A percentile compares a stretch with the other conserved stretches of the same genome.
Evolutionary conservation across 2,329 filamentous ascomycete genomes (phyloP).

Genomic region (Alternaria gaisen): DNA sequence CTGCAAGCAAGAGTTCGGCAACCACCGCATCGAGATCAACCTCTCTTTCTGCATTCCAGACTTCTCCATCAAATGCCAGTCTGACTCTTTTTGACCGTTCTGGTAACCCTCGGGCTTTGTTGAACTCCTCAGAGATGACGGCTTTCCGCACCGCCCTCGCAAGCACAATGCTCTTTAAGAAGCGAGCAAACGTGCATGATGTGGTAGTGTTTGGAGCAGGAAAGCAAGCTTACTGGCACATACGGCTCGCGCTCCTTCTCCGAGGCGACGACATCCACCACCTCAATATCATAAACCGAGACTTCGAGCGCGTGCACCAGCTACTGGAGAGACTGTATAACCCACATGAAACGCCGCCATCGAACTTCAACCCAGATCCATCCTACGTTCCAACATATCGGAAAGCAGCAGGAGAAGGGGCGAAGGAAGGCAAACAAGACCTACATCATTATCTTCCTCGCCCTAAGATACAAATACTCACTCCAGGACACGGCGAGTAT

Average conservation of each 20-base stretch:
- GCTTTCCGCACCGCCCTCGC: conserved; percentile 74
- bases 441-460: conserved; percentile 30
- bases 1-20: conserved; percentile 33
- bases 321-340: conserved; percentile 65
- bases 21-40: conserved; percentile 18
- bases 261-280: conserved; percentile 74
- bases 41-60: conserved; percentile 26
- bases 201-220: conserved; percentile 88
- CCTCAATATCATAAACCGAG: conserved; percentile 83
- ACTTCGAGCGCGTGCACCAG: conserved; percentile 66
- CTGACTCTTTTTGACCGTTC: conserved; percentile 66
- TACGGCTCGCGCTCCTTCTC: conserved; percentile 81
- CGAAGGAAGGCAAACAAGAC: not conserved
- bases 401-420: not conserved
- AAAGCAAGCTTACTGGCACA: conserved; percentile 93
- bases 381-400: conserved; percentile 27
- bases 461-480: conserved; percentile 72
- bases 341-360: conserved; percentile 48
- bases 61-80: conserved; percentile 56
- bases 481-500: conserved; percentile 75
- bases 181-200: conserved; percentile 75
- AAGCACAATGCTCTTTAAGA: conserved; percentile 67
- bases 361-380: conserved; percentile 20
- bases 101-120: conserved; percentile 67
- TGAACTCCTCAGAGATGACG: conserved; percentile 74